A percentile compares a stretch with the other conserved stretches of the same genome.
Conservation (phyloP, 495 filamentous ascomycete genomes). For the Penicillium angulare region DNA sequence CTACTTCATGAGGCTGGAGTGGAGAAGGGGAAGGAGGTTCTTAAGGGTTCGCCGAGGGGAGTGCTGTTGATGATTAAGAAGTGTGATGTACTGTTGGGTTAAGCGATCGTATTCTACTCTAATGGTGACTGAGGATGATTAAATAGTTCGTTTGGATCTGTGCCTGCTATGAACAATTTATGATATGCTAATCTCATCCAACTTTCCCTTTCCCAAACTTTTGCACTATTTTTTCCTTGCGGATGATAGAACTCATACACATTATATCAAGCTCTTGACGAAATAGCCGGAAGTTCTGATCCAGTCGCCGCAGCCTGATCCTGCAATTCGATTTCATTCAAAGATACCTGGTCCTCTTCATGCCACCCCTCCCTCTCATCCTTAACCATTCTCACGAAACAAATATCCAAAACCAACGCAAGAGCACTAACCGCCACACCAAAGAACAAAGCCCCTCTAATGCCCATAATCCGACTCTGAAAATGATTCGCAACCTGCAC, state of each 20-base stretch:
- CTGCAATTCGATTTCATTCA: conserved; percentile 16
- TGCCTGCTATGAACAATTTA: too few species aligned
- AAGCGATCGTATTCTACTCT: too few species aligned
- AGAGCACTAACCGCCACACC: conserved; percentile 40
- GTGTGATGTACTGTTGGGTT: too few species aligned
- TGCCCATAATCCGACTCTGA: conserved; percentile 27
- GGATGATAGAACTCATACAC: too few species aligned
- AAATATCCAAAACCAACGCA: conserved; percentile 38
- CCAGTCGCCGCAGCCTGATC: conserved; percentile 19
- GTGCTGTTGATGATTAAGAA: neutral
- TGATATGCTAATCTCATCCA: too few species aligned
- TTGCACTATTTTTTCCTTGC: too few species aligned
- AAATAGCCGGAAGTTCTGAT: neutral
- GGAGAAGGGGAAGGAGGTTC: conserved; percentile 11
- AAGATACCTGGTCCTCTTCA: conserved; percentile 18
- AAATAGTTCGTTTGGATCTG: too few species aligned
- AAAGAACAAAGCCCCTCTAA: conserved; percentile 44
- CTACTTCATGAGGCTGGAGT: conserved; percentile 19
- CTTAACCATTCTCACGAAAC: conserved; percentile 39
- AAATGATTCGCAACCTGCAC: conserved; percentile 21
- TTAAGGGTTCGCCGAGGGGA: neutral
- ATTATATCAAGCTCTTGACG: neutral
- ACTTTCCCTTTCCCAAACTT: too few species aligned
- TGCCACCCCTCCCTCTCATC: conserved; percentile 45
- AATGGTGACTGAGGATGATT: too few species aligned